Evolutionary conservation across 2,329 filamentous ascomycete species (phyloP).

Genomic region (Alternaria viburni): DNA sequence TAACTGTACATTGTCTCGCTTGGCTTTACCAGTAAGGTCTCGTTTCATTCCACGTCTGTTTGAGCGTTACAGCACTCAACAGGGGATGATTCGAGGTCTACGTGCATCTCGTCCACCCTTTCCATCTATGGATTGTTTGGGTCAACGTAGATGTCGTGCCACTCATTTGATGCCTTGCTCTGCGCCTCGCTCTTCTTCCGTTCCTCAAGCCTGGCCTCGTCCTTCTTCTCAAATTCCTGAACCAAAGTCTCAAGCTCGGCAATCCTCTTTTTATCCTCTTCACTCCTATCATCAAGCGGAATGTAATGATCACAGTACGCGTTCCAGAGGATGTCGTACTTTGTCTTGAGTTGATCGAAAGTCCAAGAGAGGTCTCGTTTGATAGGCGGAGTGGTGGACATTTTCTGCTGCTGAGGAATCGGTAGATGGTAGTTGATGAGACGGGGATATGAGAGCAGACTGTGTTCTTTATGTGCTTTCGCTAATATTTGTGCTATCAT

Average conservation of each 20-base stretch:
- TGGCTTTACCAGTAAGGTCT: background rate
- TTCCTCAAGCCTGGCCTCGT: background rate
- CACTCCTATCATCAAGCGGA: background rate
- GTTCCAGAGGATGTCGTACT: background rate
- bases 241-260: background rate
- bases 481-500: background rate
- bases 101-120: background rate
- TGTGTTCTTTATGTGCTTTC: background rate
- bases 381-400: background rate
- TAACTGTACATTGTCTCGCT: background rate
- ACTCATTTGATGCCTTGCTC: background rate
- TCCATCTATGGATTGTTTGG: background rate
- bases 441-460: background rate
- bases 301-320: background rate
- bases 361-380: background rate
- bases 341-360: fast-evolving
- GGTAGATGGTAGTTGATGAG: background rate
- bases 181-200: background rate
- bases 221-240: background rate
- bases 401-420: background rate
- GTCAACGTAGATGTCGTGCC: background rate
- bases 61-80: background rate
- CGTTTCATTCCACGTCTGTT: background rate
- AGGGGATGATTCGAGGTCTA: background rate
- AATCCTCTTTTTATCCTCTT: background rate